A percentile compares a stretch with the other conserved stretches of the same genome.
Evolutionary conservation across 2,329 filamentous ascomycete species (phyloP).

Genomic region (Alternaria sp.): DNA sequence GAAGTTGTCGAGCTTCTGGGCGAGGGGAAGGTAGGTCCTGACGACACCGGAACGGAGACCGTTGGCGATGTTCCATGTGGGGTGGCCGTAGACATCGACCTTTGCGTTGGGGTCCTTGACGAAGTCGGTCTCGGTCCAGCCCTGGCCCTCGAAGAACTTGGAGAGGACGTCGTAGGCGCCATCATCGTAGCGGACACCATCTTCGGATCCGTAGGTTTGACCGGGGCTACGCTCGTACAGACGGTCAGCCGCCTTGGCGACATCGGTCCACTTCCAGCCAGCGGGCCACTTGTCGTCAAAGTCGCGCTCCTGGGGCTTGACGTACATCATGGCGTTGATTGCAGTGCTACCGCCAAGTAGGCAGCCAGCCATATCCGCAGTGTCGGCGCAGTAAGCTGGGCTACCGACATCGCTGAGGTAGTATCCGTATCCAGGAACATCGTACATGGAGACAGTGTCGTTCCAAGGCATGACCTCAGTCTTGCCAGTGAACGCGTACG

Average conservation of each 20-base stretch:
- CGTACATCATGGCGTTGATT: constrained; percentile 59
- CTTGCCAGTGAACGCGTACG: constrained; percentile 37
- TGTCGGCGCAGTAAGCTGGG: constrained; percentile 63
- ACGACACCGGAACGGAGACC: constrained; percentile 73
- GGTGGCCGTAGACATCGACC: constrained; percentile 65
- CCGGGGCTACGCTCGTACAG: constrained; percentile 76
- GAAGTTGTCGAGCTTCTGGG: constrained; percentile 67
- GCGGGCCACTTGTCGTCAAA: constrained; percentile 75
- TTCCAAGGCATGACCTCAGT: constrained; percentile 42
- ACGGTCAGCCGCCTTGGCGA: constrained; percentile 64
- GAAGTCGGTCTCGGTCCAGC: constrained; percentile 69
- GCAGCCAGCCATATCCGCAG: constrained; percentile 74
- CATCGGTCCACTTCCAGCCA: constrained; percentile 72
- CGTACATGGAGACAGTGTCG: constrained; percentile 45
- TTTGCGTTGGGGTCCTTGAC: constrained; percentile 67
- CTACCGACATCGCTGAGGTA: constrained; percentile 39
- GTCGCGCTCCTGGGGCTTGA: constrained; percentile 55
- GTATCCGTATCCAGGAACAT: constrained; percentile 47
- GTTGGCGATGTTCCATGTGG: constrained; percentile 69
- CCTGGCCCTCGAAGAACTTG: constrained; percentile 63
- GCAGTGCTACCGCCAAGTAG: constrained; percentile 71
- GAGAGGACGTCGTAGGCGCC: constrained; percentile 69
- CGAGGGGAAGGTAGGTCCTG: constrained; percentile 71
- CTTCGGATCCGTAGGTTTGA: constrained; percentile 68
- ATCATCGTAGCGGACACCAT: constrained; percentile 69